These are phyloP conservation scores for Platanthera guangdongensis DNA, from an alignment of 106 monocot species.

Conservation along the genomic window DNA sequence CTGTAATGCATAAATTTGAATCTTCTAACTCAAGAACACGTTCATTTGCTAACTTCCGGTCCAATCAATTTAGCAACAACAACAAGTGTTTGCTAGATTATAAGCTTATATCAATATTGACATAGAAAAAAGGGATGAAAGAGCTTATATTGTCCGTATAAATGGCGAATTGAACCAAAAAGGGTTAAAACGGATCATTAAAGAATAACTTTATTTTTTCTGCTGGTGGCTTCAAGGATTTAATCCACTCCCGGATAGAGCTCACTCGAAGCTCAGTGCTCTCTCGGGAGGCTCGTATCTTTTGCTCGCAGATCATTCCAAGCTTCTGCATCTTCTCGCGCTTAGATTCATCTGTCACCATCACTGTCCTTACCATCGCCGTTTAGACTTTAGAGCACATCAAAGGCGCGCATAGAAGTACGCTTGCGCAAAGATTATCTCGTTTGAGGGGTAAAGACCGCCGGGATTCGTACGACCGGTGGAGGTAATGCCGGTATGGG, in stretches of 20 bases:
- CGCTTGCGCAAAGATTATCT: background rate
- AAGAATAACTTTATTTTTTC: slow-evolving; percentile 7
- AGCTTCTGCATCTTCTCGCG: slow-evolving; percentile 25
- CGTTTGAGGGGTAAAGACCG: background rate
- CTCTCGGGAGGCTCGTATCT: slow-evolving; percentile 19
- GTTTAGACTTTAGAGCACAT: slow-evolving; percentile 3
- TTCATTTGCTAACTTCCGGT: background rate
- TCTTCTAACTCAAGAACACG: background rate
- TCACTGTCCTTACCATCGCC: background rate
- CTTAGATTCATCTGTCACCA: slow-evolving; percentile 8
- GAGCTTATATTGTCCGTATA: background rate
- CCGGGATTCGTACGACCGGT: background rate
- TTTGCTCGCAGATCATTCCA: slow-evolving; percentile 23
- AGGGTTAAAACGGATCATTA: background rate
- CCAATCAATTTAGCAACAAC: background rate
- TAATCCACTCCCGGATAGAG: slow-evolving; percentile 28
- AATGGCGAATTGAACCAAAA: background rate
- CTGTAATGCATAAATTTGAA: too few species aligned
- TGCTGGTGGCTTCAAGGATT: slow-evolving; percentile 22
- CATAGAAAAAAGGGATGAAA: background rate
- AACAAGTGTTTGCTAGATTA: too few species aligned
- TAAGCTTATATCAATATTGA: too few species aligned
- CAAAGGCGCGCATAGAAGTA: background rate
- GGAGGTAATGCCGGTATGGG: background rate
- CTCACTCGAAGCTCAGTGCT: slow-evolving; percentile 10